Conservation (phyloP, 2,329 filamentous ascomycete genomes). For the Colletotrichum orchidophilum region DNA sequence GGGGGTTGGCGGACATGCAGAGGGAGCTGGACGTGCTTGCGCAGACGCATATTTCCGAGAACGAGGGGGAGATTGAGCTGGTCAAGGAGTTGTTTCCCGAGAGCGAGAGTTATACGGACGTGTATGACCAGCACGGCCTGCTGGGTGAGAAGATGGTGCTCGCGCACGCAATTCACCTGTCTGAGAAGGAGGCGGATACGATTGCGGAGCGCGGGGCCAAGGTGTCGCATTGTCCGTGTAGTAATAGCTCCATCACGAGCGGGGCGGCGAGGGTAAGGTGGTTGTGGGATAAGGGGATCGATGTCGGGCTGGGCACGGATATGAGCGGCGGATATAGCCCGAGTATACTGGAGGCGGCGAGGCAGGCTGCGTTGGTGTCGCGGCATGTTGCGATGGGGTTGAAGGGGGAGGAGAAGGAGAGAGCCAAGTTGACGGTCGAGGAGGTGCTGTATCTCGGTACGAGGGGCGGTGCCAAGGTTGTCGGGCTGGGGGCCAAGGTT, state of each 20-base stretch:
- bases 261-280: conserved; percentile 80
- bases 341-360: conserved; percentile 82
- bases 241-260: conserved; percentile 83
- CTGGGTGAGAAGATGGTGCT: conserved; percentile 80
- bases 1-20: conserved; percentile 71
- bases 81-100: conserved; percentile 77
- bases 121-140: conserved; percentile 80
- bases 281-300: conserved; percentile 78
- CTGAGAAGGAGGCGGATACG: conserved; percentile 70
- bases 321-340: conserved; percentile 88
- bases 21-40: conserved; percentile 70
- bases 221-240: conserved; percentile 87
- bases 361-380: conserved; percentile 83
- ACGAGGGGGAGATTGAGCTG: conserved; percentile 75
- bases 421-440: conserved; percentile 79
- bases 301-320: conserved; percentile 89
- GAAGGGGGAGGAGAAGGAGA: conserved; percentile 50
- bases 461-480: conserved; percentile 82
- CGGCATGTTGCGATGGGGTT: conserved; percentile 72
- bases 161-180: conserved; percentile 85
- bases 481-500: conserved; percentile 76
- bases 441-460: conserved; percentile 91
- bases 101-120: conserved; percentile 71
- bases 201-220: conserved; percentile 71
- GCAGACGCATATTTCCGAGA: conserved; percentile 93